Percentiles rank a stretch among this genome's conserved stretches.
Evolutionary conservation across 371 early-diverging fungal species (phyloP).

Genomic region (Catenaria anguillulae): DNA sequence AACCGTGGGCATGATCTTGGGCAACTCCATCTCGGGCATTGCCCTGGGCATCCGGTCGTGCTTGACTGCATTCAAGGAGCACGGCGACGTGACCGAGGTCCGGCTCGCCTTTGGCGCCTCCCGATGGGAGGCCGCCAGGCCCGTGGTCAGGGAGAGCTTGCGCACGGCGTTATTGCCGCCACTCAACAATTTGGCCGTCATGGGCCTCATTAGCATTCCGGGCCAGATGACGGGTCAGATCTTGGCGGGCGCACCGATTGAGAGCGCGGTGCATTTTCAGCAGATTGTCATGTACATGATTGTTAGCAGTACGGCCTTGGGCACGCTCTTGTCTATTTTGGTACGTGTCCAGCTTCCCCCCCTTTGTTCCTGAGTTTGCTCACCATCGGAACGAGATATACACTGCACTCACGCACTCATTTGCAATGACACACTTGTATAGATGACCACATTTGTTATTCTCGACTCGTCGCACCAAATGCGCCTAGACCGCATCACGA

Average conservation of each 20-base stretch:
- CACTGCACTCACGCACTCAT: neutral
- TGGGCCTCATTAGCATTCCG: slow-evolving; percentile 75
- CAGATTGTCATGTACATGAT: slow-evolving; percentile 72
- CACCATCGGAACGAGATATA: neutral
- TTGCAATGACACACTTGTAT: no score
- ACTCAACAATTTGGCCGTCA: slow-evolving; percentile 60
- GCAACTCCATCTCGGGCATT: slow-evolving; percentile 68
- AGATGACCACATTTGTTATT: neutral
- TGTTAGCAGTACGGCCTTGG: slow-evolving; percentile 47
- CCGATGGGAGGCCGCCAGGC: slow-evolving; percentile 67
- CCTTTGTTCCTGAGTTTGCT: neutral
- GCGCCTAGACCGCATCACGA: neutral
- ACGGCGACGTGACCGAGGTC: slow-evolving; percentile 57
- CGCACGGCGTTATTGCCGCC: slow-evolving; percentile 62
- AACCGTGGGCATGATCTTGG: slow-evolving; percentile 70
- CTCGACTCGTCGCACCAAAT: neutral
- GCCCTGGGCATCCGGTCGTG: slow-evolving; percentile 55
- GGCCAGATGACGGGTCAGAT: slow-evolving; percentile 82
- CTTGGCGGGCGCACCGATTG: slow-evolving; percentile 61
- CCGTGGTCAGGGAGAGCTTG: slow-evolving; percentile 53
- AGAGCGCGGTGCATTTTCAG: slow-evolving; percentile 64
- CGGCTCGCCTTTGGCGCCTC: slow-evolving; percentile 65
- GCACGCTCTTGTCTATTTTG: slow-evolving; percentile 43
- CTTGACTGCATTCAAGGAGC: slow-evolving; percentile 39
- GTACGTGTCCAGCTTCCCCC: slow-evolving; percentile 15